Evolutionary conservation across 257 asterid species (phyloP).

Genomic region (Fraxinus excelsior): DNA sequence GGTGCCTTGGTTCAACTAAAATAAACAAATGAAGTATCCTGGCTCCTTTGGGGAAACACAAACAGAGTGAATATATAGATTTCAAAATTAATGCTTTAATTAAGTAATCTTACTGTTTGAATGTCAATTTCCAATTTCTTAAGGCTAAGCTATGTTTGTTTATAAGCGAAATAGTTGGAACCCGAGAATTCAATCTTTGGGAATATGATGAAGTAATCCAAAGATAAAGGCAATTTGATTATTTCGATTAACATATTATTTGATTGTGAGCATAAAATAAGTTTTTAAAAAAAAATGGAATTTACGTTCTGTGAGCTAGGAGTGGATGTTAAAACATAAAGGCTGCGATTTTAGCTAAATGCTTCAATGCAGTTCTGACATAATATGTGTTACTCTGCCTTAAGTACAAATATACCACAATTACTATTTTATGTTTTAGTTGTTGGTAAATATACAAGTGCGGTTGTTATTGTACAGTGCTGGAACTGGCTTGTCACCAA

Average conservation of each 20-base stretch:
- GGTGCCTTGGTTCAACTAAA: not conserved
- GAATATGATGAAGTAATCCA: not conserved
- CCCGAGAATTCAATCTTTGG: not conserved
- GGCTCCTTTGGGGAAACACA: not conserved
- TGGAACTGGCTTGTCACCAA: constrained; percentile 87
- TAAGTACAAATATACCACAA: too few species aligned
- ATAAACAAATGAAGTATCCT: not conserved
- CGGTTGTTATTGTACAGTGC: constrained; percentile 53
- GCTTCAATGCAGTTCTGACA: not conserved
- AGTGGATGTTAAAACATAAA: not conserved
- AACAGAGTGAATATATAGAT: not conserved
- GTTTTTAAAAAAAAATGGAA: too few species aligned
- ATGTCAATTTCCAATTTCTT: not conserved
- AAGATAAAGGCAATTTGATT: not conserved
- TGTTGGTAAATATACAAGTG: not conserved
- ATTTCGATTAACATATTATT: not conserved
- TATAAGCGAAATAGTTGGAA: too few species aligned
- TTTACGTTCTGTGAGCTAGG: too few species aligned
- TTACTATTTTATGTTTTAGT: not conserved
- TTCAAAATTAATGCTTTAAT: not conserved
- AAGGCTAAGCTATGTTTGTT: not conserved
- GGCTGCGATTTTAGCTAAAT: not conserved
- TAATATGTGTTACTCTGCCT: too few species aligned
- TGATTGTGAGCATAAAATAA: too few species aligned
- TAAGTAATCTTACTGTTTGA: not conserved